These are phyloP conservation scores for Melastoma malabathricum DNA, from an alignment of 345 rosid genomes.

Conservation along the genomic window DNA sequence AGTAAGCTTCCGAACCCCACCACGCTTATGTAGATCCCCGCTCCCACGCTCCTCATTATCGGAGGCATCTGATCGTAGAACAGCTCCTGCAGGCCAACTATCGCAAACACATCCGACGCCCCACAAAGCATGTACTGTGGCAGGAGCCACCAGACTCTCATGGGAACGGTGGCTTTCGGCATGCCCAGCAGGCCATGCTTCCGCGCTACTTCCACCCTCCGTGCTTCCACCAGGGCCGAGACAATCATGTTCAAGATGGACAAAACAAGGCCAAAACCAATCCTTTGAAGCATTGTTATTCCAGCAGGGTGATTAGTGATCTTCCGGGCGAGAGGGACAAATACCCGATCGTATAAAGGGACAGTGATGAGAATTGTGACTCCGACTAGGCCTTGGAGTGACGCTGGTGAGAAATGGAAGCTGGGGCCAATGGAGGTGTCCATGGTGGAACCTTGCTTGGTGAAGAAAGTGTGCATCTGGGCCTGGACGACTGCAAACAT, in stretches of 20 bases:
- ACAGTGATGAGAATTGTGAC: conserved; percentile 47
- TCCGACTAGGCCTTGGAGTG: conserved; percentile 58
- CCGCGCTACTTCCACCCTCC: conserved; percentile 39
- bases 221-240: conserved; percentile 52
- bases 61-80: conserved; percentile 90
- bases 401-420: conserved; percentile 65
- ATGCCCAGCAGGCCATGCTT: conserved; percentile 35
- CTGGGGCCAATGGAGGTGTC: conserved; percentile 32
- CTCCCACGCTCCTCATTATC: conserved; percentile 72
- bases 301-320: conserved; percentile 57
- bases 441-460: conserved; percentile 79
- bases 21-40: conserved; percentile 51
- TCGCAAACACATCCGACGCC: conserved; percentile 45
- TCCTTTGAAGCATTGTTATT: conserved; percentile 65
- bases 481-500: conserved; percentile 51
- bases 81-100: conserved; percentile 77
- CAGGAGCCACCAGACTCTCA: conserved; percentile 72
- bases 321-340: conserved; percentile 48
- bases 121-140: conserved; percentile 65
- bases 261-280: conserved; percentile 56
- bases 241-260: conserved; percentile 47
- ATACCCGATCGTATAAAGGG: conserved; percentile 48
- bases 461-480: conserved; percentile 69
- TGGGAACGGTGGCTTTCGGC: conserved; percentile 48
- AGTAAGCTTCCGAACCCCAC: conserved; percentile 69